Evolutionary conservation across 164 flowering plant genomes (phyloP), one percentile per base, ranked within the genome.

Genomic region (Vitis labrusca): DNA sequence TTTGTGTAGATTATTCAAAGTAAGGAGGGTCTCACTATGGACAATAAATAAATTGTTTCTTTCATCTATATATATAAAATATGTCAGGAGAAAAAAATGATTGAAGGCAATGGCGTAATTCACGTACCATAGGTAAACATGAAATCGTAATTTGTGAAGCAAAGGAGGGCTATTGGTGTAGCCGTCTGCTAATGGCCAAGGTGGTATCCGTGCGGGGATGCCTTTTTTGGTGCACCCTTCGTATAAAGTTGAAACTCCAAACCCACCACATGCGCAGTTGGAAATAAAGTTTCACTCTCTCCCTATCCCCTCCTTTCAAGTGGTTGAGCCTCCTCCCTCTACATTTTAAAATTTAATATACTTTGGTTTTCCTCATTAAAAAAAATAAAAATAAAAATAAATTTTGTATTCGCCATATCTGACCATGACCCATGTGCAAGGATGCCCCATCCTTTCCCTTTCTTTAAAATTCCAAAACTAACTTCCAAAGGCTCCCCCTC

Each of bases 381-480:
- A 50, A 50, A 23, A 50, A n/a, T 50, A 12, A 52, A 54, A 66
- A 50, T 14, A 5, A 48, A n/a, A 63, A 17, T 63, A 63, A 47
- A 50, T 71, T 71, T 71, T 60, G 70, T 63, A 60, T 63, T 71
- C 67, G 74, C 55, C 71, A 66, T 30, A 70, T 53, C 65, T 62
- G 76, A 49, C 79, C 78, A 75, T 59, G 51, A 63, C 63, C 85
- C 85, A 83, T 83, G 85, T 83, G 83, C 83, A 61, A 58, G 56
- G 75, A 72, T 78, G 52, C 78, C 80, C 77, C 78, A 70, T 78
- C 74, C 7, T 68, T 13, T 75, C 71, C 58, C 17, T 50, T 73
- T 72, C 62, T 63, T 71, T 74, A 58, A 27, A 51, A 29, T 9
- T 14, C 57, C 37, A 56, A 66, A 50, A 65, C 72, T 16, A 63